Conservation (phyloP, 345 rosid species). For the Arabis alpina region DNA sequence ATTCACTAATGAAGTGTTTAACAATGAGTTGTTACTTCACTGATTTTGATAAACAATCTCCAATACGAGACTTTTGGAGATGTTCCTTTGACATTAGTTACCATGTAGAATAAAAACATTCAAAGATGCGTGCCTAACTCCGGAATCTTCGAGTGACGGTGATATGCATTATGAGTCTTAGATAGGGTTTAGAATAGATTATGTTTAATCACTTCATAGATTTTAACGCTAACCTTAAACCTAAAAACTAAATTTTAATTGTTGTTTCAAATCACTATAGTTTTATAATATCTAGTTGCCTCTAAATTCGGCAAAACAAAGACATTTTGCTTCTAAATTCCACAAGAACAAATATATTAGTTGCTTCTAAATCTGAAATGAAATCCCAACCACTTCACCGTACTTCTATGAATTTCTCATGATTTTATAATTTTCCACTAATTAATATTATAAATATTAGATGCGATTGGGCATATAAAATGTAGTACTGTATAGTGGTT, state of each 20-base stretch:
- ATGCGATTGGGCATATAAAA: background rate
- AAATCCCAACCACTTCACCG: constrained; percentile 14
- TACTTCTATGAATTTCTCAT: background rate
- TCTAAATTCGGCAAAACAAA: background rate
- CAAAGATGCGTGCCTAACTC: constrained; percentile 17
- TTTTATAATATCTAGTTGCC: background rate
- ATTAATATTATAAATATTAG: background rate
- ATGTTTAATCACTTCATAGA: too few species aligned
- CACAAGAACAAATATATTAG: too few species aligned
- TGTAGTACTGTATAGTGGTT: background rate
- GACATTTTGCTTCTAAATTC: too few species aligned
- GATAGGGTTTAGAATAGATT: too few species aligned
- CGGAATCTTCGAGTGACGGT: background rate
- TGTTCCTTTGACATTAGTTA: constrained; percentile 27
- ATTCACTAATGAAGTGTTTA: constrained; percentile 5
- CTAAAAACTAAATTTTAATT: background rate
- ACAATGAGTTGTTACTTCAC: constrained; percentile 33
- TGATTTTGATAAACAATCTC: constrained; percentile 31
- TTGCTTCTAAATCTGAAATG: constrained; percentile 1
- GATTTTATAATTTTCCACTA: background rate
- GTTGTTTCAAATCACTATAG: background rate
- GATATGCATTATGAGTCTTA: constrained; percentile 7
- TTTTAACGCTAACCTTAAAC: too few species aligned
- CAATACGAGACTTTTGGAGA: constrained; percentile 2
- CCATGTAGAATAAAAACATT: background rate